These are phyloP conservation scores for Yamadazyma sp. DNA, from an alignment of 1,139 yeast species.

Conservation along the genomic window DNA sequence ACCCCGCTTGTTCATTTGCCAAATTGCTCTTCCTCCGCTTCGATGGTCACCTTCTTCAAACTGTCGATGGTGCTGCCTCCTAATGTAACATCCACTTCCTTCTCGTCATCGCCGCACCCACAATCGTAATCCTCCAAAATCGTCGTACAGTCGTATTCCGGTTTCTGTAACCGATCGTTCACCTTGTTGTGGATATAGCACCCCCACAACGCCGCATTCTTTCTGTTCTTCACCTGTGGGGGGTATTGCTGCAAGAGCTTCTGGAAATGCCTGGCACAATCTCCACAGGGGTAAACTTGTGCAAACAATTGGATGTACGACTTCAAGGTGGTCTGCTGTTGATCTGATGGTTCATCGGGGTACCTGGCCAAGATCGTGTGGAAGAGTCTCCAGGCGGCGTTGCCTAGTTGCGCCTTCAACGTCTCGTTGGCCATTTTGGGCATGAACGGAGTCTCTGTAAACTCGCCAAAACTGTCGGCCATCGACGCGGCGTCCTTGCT, in stretches of 20 bases:
- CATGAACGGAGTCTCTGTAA: constrained; percentile 67
- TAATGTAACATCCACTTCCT: constrained; percentile 40
- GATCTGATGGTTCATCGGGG: constrained; percentile 73
- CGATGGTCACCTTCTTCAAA: constrained; percentile 36
- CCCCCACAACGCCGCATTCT: constrained; percentile 93
- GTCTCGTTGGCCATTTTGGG: constrained; percentile 74
- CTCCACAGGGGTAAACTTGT: constrained; percentile 89
- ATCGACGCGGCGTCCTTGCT: background rate
- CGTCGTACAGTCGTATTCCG: constrained; percentile 76
- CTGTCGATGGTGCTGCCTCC: constrained; percentile 40
- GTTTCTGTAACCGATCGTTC: constrained; percentile 69
- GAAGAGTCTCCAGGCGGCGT: constrained; percentile 83
- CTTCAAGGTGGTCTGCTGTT: constrained; percentile 61
- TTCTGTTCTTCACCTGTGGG: constrained; percentile 77
- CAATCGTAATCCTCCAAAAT: constrained; percentile 91
- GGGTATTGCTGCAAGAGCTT: constrained; percentile 68
- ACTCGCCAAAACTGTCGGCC: constrained; percentile 6
- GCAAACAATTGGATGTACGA: constrained; percentile 61
- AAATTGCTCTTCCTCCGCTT: constrained; percentile 45
- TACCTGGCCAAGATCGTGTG: constrained; percentile 91
- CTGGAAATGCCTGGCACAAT: constrained; percentile 91
- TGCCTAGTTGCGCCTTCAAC: constrained; percentile 71
- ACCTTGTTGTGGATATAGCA: constrained; percentile 91
- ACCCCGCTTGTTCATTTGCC: no score
- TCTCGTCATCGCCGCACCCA: constrained; percentile 84